Evolutionary conservation across 2,329 filamentous ascomycete genomes (phyloP).

Genomic region (Colletotrichum orchidophilum): DNA sequence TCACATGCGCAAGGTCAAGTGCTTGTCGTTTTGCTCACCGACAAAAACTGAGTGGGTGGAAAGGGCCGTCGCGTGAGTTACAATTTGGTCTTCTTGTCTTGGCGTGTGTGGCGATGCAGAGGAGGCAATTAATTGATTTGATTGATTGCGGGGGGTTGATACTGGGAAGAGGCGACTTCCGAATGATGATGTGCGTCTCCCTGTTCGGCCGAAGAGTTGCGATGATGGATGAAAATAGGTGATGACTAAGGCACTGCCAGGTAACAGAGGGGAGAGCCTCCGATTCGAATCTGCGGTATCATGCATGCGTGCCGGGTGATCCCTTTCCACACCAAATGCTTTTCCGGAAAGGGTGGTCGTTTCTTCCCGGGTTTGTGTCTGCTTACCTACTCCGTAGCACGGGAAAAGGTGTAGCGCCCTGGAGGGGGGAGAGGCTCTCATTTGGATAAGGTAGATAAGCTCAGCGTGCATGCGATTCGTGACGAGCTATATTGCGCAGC

Average conservation of each 20-base stretch:
- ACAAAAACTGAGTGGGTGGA: background rate
- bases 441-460: slow-evolving; percentile 4
- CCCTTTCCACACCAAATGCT: background rate
- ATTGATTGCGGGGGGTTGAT: background rate
- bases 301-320: slow-evolving; percentile 4
- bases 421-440: background rate
- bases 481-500: background rate
- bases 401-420: background rate
- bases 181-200: background rate
- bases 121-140: background rate
- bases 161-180: background rate
- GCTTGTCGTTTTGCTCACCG: background rate
- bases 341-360: background rate
- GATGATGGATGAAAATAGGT: no score
- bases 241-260: background rate
- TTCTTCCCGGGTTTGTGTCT: background rate
- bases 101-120: background rate
- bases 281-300: slow-evolving; percentile 6
- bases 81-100: background rate
- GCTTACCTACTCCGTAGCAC: background rate
- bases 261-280: background rate
- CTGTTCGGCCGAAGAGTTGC: background rate
- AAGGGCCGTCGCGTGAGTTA: background rate
- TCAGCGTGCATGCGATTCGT: background rate
- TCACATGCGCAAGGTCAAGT: background rate